These are phyloP conservation scores for Xylariaceae sp. DNA, from an alignment of 2,329 filamentous ascomycete species.

Conservation along the genomic window DNA sequence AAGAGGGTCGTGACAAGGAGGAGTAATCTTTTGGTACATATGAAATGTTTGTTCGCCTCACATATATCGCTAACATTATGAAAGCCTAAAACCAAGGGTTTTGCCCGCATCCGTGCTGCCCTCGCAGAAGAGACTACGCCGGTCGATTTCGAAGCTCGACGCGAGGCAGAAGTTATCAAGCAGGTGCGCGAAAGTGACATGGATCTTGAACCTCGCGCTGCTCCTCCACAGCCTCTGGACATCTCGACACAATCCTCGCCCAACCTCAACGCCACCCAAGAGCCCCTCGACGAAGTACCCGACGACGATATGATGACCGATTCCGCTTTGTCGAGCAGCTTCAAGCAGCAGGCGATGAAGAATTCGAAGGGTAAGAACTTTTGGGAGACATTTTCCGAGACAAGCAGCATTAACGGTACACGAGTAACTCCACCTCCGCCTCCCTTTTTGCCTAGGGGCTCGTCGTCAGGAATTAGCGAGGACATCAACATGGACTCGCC, in stretches of 20 bases:
- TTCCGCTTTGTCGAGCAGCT: slow-evolving; percentile 55
- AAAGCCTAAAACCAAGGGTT: slow-evolving; percentile 93
- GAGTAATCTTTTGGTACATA: slow-evolving; percentile 79
- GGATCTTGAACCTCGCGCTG: slow-evolving; percentile 46
- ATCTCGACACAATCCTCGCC: slow-evolving; percentile 64
- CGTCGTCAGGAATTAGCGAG: slow-evolving; percentile 60
- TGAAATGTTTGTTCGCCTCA: not conserved
- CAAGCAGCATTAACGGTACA: slow-evolving; percentile 47
- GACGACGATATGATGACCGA: slow-evolving; percentile 68
- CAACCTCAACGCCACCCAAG: slow-evolving; percentile 55
- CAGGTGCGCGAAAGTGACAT: slow-evolving; percentile 90
- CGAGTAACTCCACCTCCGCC: slow-evolving; percentile 58
- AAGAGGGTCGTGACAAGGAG: slow-evolving; percentile 78
- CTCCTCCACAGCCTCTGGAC: slow-evolving; percentile 32
- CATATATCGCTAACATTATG: slow-evolving; percentile 6
- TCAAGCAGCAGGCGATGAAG: slow-evolving; percentile 68
- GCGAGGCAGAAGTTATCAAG: slow-evolving; percentile 91
- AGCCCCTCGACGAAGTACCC: slow-evolving; percentile 63
- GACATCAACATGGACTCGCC: slow-evolving; percentile 72
- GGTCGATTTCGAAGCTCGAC: slow-evolving; percentile 79
- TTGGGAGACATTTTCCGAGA: slow-evolving; percentile 76
- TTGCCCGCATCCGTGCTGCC: slow-evolving; percentile 86
- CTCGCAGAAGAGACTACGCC: slow-evolving; percentile 84
- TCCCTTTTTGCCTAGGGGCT: slow-evolving; percentile 55
- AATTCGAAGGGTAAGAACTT: slow-evolving; percentile 68